These are phyloP conservation scores for Acidiella bohemica DNA, from an alignment of 495 filamentous ascomycete genomes.

Conservation along the genomic window DNA sequence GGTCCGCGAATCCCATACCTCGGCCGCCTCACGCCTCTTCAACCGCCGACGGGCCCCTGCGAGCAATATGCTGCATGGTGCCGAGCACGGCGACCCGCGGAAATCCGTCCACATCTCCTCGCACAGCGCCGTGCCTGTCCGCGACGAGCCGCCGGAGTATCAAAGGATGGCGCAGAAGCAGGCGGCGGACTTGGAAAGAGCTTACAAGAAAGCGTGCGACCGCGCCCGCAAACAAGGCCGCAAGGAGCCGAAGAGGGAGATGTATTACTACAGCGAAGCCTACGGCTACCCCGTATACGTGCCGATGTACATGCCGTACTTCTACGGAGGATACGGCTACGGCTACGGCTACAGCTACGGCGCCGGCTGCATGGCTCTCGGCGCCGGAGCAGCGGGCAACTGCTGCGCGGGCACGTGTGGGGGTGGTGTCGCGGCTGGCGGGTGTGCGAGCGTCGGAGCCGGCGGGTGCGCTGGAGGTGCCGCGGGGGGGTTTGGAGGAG, in stretches of 20 bases:
- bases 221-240: slow-evolving; percentile 49
- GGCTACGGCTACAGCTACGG: slow-evolving; percentile 18
- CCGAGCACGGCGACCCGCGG: slow-evolving; percentile 35
- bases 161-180: slow-evolving; percentile 9
- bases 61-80: slow-evolving; percentile 41
- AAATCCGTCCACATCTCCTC: slow-evolving; percentile 59
- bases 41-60: slow-evolving; percentile 30
- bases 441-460: slow-evolving; percentile 35
- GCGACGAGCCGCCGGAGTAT: slow-evolving; percentile 18
- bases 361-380: slow-evolving; percentile 16
- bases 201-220: slow-evolving; percentile 48
- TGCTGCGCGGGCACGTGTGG: slow-evolving; percentile 38
- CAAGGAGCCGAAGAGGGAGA: slow-evolving; percentile 35
- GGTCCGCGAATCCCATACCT: slow-evolving; percentile 49
- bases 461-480: slow-evolving; percentile 33
- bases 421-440: slow-evolving; percentile 42
- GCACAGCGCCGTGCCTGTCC: slow-evolving; percentile 43
- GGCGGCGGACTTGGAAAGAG: slow-evolving; percentile 39
- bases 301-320: slow-evolving; percentile 41
- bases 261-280: slow-evolving; percentile 41
- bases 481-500: slow-evolving; percentile 25
- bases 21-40: slow-evolving; percentile 26
- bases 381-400: slow-evolving; percentile 25
- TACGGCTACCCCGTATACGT: slow-evolving; percentile 40
- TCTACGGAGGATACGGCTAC: not conserved